phyloP scores from a whole-genome alignment of 768 basidiomycete species.

The Amanita subjunquillea region DNA sequence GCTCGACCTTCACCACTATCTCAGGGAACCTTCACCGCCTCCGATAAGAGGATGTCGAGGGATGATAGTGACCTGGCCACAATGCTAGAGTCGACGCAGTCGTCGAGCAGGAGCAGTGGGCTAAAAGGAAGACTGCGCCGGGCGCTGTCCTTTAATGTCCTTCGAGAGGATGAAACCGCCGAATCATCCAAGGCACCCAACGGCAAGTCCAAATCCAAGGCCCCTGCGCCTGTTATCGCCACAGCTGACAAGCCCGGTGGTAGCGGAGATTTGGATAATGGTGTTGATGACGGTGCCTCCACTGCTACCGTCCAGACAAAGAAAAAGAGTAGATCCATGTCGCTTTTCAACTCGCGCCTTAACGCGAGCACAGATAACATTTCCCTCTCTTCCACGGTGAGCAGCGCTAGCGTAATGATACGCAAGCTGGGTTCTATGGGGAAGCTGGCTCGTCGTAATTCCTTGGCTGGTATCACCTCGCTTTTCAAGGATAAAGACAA shows the following conservation, averaged over 20 bases:
- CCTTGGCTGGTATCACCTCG: slow-evolving; percentile 77
- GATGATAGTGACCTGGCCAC: slow-evolving; percentile 64
- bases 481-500: slow-evolving; percentile 78
- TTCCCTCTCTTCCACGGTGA: slow-evolving; percentile 89
- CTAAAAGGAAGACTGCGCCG: slow-evolving; percentile 71
- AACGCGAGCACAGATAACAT: slow-evolving; percentile 91
- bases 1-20: slow-evolving; percentile 60
- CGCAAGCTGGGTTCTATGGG: slow-evolving; percentile 82
- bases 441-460: slow-evolving; percentile 73
- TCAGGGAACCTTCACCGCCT: slow-evolving; percentile 50
- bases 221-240: slow-evolving; percentile 17
- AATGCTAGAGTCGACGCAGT: slow-evolving; percentile 34
- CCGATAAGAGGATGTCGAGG: slow-evolving; percentile 69
- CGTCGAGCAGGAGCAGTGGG: slow-evolving; percentile 46
- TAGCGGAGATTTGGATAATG: slow-evolving; percentile 18
- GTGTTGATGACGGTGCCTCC: slow-evolving; percentile 29
- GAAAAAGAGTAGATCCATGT: slow-evolving; percentile 57
- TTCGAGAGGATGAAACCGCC: slow-evolving; percentile 45
- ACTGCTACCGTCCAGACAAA: slow-evolving; percentile 40
- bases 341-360: slow-evolving; percentile 76
- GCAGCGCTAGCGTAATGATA: slow-evolving; percentile 92
- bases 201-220: slow-evolving; percentile 23
- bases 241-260: slow-evolving; percentile 15
- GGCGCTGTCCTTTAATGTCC: slow-evolving; percentile 53
- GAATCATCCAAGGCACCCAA: slow-evolving; percentile 19